A percentile compares a stretch with the other conserved stretches of the same genome.
Conservation (phyloP, 176 grass and related monocot species). For the Juncus effusus region DNA sequence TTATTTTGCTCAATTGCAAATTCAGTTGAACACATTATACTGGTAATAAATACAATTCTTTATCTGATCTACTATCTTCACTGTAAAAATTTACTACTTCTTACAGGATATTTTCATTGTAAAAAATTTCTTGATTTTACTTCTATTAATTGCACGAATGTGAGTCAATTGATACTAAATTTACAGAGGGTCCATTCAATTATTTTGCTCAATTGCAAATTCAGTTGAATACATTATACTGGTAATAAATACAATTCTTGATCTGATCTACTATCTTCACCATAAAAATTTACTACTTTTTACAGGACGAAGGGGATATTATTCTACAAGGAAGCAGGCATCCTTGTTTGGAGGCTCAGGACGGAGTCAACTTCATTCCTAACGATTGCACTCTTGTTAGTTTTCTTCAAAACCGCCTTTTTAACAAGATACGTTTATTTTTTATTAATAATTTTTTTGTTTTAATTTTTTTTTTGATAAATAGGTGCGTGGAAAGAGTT, state of each 20-base stretch:
- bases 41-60: background rate
- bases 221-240: too few species aligned
- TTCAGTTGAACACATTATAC: too few species aligned
- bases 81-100: slow-evolving; percentile 21
- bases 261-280: background rate
- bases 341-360: slow-evolving; percentile 95
- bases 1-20: too few species aligned
- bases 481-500: slow-evolving; percentile 90
- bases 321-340: slow-evolving; percentile 92
- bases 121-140: slow-evolving; percentile 2
- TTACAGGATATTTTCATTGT: slow-evolving; percentile 45
- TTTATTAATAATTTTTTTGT: background rate
- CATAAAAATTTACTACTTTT: slow-evolving; percentile 25
- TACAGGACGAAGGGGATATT: slow-evolving; percentile 84
- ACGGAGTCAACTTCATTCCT: slow-evolving; percentile 94
- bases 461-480: slow-evolving; percentile 10
- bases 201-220: too few species aligned
- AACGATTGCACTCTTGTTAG: slow-evolving; percentile 93
- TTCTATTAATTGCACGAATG: too few species aligned
- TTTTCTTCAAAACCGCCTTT: slow-evolving; percentile 21
- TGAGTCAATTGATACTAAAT: too few species aligned
- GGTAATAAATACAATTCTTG: background rate
- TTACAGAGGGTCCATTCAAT: too few species aligned
- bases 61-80: too few species aligned
- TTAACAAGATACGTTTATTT: background rate